Percentiles rank a stretch among this genome's conserved stretches.
phyloP scores from a whole-genome alignment of 176 grass and related monocot genomes.

The Oryza meridionalis region DNA sequence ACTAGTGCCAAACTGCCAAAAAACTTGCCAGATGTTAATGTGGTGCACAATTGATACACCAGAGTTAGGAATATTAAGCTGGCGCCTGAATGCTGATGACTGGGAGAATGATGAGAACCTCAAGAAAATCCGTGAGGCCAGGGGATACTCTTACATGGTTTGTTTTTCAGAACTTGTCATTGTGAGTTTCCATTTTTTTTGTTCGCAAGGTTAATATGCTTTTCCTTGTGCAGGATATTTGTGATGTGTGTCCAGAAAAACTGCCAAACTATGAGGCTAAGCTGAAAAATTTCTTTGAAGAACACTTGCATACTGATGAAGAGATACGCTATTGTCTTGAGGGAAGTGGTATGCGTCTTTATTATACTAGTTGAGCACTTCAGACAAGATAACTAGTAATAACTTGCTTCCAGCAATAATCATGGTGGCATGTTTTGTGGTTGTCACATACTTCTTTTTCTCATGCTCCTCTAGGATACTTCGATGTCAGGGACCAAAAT shows the following conservation, averaged over 20 bases:
- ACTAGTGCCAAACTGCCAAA: background rate
- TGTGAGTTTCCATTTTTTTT: constrained; percentile 3
- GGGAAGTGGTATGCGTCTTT: constrained; percentile 72
- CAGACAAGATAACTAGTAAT: background rate
- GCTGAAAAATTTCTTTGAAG: constrained; percentile 89
- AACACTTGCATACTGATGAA: constrained; percentile 93
- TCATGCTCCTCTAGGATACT: constrained; percentile 64
- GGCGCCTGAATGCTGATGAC: constrained; percentile 70
- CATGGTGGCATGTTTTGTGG: background rate
- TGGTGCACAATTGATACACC: background rate
- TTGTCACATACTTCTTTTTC: constrained; percentile 8
- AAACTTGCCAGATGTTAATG: constrained; percentile 24
- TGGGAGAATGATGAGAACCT: constrained; percentile 89
- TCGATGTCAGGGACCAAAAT: constrained; percentile 82
- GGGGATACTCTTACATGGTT: constrained; percentile 90
- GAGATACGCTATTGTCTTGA: constrained; percentile 95
- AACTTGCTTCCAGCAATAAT: background rate
- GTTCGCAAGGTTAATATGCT: constrained; percentile 7
- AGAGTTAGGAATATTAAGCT: constrained; percentile 90
- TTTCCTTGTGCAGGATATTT: constrained; percentile 77
- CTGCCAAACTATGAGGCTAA: constrained; percentile 84
- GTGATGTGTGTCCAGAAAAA: constrained; percentile 83
- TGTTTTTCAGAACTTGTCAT: constrained; percentile 20
- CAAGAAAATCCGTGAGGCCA: constrained; percentile 94
- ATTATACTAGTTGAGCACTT: constrained; percentile 1